phyloP scores from a whole-genome alignment of 805 yeast species.

The Sungouiozyma intestinalis region DNA sequence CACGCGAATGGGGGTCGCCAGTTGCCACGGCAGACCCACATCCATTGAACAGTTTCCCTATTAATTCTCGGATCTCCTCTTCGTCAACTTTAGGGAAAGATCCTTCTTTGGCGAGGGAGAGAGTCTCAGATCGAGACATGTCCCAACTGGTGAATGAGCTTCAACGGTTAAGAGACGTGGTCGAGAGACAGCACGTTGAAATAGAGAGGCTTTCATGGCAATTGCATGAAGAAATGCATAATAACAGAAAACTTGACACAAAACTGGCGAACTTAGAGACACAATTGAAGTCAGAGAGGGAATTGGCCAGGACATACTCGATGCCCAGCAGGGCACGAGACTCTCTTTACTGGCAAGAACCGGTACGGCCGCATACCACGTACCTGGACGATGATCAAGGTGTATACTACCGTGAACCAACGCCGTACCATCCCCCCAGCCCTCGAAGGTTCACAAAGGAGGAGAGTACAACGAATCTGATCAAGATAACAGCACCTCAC shows the following conservation, averaged over 20 bases:
- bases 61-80: background rate
- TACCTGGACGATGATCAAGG: background rate
- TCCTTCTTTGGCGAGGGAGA: background rate
- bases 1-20: background rate
- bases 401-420: background rate
- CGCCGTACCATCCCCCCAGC: conserved; percentile 1
- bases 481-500: background rate
- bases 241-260: background rate
- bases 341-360: background rate
- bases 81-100: background rate
- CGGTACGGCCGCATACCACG: background rate
- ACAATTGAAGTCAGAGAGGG: background rate
- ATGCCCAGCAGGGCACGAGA: background rate
- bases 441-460: background rate
- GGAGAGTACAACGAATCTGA: conserved; percentile 6
- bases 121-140: background rate
- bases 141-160: background rate
- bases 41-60: background rate
- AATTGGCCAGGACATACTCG: background rate
- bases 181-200: background rate
- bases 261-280: background rate
- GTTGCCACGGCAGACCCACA: background rate
- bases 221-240: background rate
- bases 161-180: background rate
- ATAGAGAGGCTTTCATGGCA: background rate